Evolutionary conservation across 2,329 filamentous ascomycete genomes (phyloP).

Genomic region (Stagonosporopsis rhizophila): DNA sequence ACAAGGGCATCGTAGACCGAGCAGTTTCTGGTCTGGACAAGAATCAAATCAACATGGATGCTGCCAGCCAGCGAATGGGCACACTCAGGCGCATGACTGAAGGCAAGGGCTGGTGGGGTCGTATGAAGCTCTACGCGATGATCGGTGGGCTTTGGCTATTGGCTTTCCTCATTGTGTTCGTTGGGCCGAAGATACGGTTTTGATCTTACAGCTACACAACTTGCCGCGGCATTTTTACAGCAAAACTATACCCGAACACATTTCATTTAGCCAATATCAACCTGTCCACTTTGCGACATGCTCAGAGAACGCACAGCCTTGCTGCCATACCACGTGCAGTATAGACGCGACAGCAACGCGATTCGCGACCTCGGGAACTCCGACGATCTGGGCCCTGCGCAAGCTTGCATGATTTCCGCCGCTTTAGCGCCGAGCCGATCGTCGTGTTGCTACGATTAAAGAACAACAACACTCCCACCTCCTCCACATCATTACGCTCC

Average conservation of each 20-base stretch:
- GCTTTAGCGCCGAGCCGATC: slow-evolving; percentile 17
- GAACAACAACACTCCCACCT: slow-evolving; percentile 22
- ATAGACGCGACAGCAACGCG: not conserved
- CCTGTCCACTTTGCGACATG: slow-evolving; percentile 1
- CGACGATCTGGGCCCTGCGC: slow-evolving; percentile 21
- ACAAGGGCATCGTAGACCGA: slow-evolving; percentile 73
- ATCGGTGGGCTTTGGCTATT: slow-evolving; percentile 83
- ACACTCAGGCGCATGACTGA: slow-evolving; percentile 80
- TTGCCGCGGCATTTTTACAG: not conserved
- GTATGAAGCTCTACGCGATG: slow-evolving; percentile 83
- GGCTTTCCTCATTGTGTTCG: slow-evolving; percentile 80
- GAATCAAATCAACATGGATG: slow-evolving; percentile 77
- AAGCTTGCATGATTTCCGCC: slow-evolving; percentile 12
- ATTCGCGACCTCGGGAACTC: slow-evolving; percentile 4
- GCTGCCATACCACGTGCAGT: slow-evolving; percentile 7
- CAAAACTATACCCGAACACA: slow-evolving; percentile 13
- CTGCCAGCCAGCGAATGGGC: slow-evolving; percentile 79
- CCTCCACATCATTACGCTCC: not conserved
- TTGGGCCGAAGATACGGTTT: slow-evolving; percentile 87
- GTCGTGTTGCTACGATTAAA: slow-evolving; percentile 16
- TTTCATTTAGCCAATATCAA: slow-evolving; percentile 3
- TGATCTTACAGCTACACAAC: slow-evolving; percentile 48
- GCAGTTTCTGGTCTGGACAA: slow-evolving; percentile 79
- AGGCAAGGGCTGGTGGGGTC: slow-evolving; percentile 84
- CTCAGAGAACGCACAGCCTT: not conserved